phyloP scores from a whole-genome alignment of 2,329 filamentous ascomycete species.

The Aspergillus pseudoviridinutans region DNA sequence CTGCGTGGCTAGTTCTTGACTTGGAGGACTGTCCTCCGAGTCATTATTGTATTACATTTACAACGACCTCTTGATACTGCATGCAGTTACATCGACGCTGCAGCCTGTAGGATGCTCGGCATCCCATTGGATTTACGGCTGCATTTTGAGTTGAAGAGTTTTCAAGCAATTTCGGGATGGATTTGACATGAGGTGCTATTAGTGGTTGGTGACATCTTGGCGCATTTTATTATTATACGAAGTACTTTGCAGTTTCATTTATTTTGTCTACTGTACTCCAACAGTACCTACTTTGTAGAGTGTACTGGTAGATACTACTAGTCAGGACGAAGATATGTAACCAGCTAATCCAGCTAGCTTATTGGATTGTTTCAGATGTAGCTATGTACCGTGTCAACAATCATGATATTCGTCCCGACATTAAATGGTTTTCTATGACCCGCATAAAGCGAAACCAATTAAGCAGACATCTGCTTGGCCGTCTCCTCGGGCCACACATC shows the following conservation, averaged over 20 bases:
- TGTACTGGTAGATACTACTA: background rate
- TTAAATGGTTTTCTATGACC: slow-evolving; percentile 11
- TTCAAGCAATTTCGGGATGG: background rate
- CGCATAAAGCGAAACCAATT: slow-evolving; percentile 14
- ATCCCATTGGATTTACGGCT: background rate
- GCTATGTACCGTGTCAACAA: slow-evolving; percentile 1
- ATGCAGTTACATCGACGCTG: background rate
- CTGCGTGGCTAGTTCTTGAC: slow-evolving; percentile 1
- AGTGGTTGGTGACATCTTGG: background rate
- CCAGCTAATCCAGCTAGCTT: background rate
- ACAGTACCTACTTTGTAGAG: too few species aligned
- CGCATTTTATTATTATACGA: background rate
- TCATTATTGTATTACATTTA: background rate
- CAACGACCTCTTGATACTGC: background rate
- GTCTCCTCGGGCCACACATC: slow-evolving; percentile 64
- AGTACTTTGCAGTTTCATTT: background rate
- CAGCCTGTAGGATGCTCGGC: background rate
- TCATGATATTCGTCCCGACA: slow-evolving; percentile 4
- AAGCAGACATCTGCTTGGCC: slow-evolving; percentile 30
- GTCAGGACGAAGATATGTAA: background rate
- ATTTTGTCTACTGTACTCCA: too few species aligned
- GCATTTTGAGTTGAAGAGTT: background rate
- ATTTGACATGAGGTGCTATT: background rate
- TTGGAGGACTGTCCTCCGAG: slow-evolving; percentile 23
- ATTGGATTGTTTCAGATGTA: background rate